Percentiles rank a stretch among this genome's conserved stretches.
phyloP scores from a whole-genome alignment of 1,284 basidiomycete genomes.

The Ustilago hordei region DNA sequence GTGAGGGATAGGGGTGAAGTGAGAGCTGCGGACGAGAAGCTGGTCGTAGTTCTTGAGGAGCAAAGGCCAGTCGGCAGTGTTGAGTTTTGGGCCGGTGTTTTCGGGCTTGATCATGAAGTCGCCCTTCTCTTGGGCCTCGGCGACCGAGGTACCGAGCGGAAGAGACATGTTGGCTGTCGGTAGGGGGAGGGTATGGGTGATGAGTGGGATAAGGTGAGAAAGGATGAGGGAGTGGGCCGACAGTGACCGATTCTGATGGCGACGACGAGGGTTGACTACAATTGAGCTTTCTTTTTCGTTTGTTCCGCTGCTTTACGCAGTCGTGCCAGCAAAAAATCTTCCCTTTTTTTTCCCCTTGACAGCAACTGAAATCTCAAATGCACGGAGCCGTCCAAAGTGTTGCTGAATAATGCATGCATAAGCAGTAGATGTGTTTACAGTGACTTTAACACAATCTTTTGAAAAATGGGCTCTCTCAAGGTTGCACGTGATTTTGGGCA shows the following conservation, averaged over 20 bases:
- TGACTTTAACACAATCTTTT: background rate
- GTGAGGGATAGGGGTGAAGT: conserved; percentile 98
- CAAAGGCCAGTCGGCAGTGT: conserved; percentile 97
- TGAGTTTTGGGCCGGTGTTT: conserved; percentile 71
- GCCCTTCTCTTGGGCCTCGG: conserved; percentile 56
- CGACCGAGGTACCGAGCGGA: conserved; percentile 49
- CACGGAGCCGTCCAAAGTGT: background rate
- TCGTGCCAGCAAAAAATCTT: conserved; percentile 18
- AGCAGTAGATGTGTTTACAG: background rate
- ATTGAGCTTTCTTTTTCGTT: conserved; percentile 14
- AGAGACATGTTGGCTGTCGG: conserved; percentile 39
- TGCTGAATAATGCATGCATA: conserved; percentile 10
- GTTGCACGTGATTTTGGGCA: conserved; percentile 17
- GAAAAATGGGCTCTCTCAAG: background rate
- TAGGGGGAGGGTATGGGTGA: background rate
- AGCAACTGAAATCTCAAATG: conserved; percentile 11
- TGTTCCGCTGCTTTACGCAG: conserved; percentile 17
- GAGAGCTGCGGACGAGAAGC: conserved; percentile 88
- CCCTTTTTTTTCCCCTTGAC: conserved; percentile 6
- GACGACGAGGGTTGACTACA: conserved; percentile 1
- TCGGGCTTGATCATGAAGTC: conserved; percentile 71
- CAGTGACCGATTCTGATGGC: conserved; percentile 12
- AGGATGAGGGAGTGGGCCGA: background rate
- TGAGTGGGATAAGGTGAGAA: conserved; percentile 1
- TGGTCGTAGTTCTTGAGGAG: conserved; percentile 91